These are phyloP conservation scores for Ciborinia camelliae DNA, from an alignment of 2,329 filamentous ascomycete species.

Conservation along the genomic window DNA sequence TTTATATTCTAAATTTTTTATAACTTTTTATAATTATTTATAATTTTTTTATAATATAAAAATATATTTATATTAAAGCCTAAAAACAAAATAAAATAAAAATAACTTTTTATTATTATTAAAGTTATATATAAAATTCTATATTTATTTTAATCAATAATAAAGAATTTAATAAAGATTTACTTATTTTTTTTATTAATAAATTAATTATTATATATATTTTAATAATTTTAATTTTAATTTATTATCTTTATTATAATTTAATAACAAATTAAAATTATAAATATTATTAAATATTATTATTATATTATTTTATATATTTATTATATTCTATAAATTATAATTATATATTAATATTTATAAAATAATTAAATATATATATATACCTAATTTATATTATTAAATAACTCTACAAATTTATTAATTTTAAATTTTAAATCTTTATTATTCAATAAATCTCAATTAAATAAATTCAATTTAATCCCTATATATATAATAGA, in stretches of 20 bases:
- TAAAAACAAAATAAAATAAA: neutral
- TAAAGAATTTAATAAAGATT: neutral
- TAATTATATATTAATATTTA: neutral
- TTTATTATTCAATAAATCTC: too few species aligned
- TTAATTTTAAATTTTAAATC: neutral
- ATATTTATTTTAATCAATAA: too few species aligned
- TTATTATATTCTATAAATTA: neutral
- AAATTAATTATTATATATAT: neutral
- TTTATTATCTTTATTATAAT: neutral
- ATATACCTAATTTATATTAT: neutral
- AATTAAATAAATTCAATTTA: too few species aligned
- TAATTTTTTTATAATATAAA: too few species aligned
- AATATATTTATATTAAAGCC: too few species aligned
- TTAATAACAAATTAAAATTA: neutral
- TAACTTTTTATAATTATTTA: too few species aligned
- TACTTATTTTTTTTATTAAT: neutral
- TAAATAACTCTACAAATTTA: neutral
- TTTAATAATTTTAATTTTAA: neutral
- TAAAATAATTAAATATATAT: neutral
- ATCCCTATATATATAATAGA: too few species aligned
- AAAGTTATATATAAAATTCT: neutral
- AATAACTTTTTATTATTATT: neutral
- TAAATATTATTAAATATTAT: neutral
- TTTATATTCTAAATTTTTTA: too few species aligned
- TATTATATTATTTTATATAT: neutral